Evolutionary conservation across 495 filamentous ascomycete species (phyloP).

Genomic region (Hypomontagnella submonticulosa): DNA sequence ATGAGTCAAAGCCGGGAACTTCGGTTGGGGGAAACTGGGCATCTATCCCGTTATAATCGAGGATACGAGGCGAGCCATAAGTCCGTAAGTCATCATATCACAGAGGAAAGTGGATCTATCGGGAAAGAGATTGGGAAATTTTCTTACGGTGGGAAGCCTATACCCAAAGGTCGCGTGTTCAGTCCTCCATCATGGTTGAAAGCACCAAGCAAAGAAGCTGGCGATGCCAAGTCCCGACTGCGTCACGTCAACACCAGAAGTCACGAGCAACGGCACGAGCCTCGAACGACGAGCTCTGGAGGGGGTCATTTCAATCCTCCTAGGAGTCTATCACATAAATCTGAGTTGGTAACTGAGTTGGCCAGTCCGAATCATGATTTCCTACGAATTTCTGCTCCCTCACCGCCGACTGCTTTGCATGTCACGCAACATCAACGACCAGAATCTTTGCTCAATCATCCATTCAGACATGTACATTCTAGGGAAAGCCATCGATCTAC

Average conservation of each 20-base stretch:
- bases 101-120: not conserved
- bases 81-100: not conserved
- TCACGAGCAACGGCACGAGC: not conserved
- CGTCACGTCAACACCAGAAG: constrained; percentile 22
- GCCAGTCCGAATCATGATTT: constrained; percentile 15
- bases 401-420: constrained; percentile 36
- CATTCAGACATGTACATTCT: constrained; percentile 13
- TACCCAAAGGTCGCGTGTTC: constrained; percentile 44
- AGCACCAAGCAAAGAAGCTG: constrained; percentile 44
- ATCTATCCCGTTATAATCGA: not conserved
- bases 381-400: constrained; percentile 33
- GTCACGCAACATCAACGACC: constrained; percentile 40
- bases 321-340: not conserved
- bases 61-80: not conserved
- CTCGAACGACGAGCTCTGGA: not conserved
- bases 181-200: constrained; percentile 54
- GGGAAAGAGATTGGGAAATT: not conserved
- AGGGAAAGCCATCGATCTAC: constrained; percentile 3
- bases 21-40: not conserved
- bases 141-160: not conserved
- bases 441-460: constrained; percentile 28
- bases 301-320: not conserved
- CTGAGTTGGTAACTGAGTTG: not conserved
- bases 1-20: not conserved
- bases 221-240: constrained; percentile 36